These are phyloP conservation scores for Talaromyces trachyspermus DNA, from an alignment of 495 filamentous ascomycete genomes.

Conservation along the genomic window DNA sequence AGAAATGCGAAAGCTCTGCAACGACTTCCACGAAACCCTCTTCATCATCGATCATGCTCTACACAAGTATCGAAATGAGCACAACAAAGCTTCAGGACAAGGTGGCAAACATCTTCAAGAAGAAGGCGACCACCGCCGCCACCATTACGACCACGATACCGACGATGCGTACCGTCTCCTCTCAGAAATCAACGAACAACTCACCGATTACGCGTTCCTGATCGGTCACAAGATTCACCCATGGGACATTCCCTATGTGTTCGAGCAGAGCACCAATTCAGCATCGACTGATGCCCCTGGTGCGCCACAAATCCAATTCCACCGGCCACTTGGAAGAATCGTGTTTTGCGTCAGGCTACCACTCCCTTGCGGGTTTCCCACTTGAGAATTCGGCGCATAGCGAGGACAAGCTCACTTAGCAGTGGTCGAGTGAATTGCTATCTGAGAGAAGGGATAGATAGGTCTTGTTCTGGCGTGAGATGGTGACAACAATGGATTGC, in stretches of 20 bases:
- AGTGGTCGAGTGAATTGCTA: too few species aligned
- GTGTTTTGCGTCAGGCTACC: not conserved
- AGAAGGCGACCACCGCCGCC: not conserved
- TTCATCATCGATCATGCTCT: not conserved
- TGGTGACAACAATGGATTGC: too few species aligned
- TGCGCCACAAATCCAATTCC: too few species aligned
- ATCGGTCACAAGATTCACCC: not conserved
- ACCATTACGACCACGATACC: not conserved
- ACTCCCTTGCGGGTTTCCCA: not conserved
- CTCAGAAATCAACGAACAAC: not conserved
- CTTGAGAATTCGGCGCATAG: too few species aligned
- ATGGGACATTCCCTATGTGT: not conserved
- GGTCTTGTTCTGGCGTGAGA: too few species aligned
- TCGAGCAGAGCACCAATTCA: too few species aligned
- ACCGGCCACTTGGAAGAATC: not conserved
- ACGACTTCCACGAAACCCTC: not conserved
- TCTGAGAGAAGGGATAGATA: too few species aligned
- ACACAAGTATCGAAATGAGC: not conserved
- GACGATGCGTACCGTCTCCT: not conserved
- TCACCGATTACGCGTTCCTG: conserved; percentile 3
- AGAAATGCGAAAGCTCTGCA: not conserved
- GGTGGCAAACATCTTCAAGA: not conserved
- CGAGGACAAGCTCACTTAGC: too few species aligned
- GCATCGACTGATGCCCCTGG: too few species aligned
- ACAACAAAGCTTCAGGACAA: not conserved